Conservation (phyloP, 2,329 filamentous ascomycete species). For the Xylaria sp. region DNA sequence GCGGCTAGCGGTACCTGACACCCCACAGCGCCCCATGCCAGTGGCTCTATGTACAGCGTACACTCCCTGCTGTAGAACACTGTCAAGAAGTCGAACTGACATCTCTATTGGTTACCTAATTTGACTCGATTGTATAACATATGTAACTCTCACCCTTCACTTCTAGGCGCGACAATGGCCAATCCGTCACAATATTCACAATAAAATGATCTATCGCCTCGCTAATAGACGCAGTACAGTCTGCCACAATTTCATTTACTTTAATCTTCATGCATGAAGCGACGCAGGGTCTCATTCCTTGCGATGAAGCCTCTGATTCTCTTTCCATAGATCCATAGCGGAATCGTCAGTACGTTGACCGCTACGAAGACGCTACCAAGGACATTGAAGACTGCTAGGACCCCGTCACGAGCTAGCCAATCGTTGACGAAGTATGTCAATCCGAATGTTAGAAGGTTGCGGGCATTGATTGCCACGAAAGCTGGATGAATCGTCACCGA, state of each 20-base stretch:
- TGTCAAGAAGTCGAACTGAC: not conserved
- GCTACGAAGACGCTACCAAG: slow-evolving; percentile 56
- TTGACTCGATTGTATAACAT: not conserved
- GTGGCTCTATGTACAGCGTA: not conserved
- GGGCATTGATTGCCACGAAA: slow-evolving; percentile 63
- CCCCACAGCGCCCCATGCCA: slow-evolving; percentile 21
- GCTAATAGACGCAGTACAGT: not conserved
- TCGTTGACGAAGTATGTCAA: slow-evolving; percentile 58
- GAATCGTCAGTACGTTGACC: slow-evolving; percentile 59
- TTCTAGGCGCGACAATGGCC: not conserved
- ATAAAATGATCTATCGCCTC: not conserved
- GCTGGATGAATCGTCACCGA: slow-evolving; percentile 43
- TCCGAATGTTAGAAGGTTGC: slow-evolving; percentile 60
- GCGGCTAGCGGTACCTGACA: slow-evolving; percentile 32
- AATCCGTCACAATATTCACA: not conserved
- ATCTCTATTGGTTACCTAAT: not conserved
- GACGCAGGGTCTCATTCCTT: slow-evolving; percentile 50
- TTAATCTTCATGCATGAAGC: slow-evolving; percentile 48
- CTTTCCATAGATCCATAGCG: slow-evolving; percentile 63
- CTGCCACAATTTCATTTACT: not conserved
- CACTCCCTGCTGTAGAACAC: not conserved
- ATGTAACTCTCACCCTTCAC: not conserved
- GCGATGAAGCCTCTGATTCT: slow-evolving; percentile 56
- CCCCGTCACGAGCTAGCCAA: slow-evolving; percentile 53
- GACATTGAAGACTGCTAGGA: slow-evolving; percentile 53